Evolutionary conservation across 139 green algal species (phyloP).

Genomic region (Chlamydomonas incerta): DNA sequence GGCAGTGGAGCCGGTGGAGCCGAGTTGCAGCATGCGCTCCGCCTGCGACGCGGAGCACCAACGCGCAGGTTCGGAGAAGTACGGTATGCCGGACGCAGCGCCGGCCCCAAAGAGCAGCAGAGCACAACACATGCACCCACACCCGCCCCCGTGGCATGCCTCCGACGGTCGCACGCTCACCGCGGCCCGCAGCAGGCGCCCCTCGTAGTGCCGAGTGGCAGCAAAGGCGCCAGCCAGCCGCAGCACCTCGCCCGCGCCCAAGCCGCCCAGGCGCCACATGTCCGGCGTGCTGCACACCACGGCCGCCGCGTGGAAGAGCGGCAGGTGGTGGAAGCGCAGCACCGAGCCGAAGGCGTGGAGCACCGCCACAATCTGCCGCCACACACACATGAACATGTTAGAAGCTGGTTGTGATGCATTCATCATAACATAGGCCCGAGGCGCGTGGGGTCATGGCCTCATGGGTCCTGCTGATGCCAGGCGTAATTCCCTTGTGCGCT

Average conservation of each 20-base stretch:
- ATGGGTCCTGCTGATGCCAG: background rate
- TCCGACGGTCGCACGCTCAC: background rate
- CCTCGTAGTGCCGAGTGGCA: conserved; percentile 24
- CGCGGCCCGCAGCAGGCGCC: background rate
- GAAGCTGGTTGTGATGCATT: too few relatives aligned
- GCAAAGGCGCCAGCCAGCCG: background rate
- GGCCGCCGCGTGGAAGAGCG: conserved; percentile 16
- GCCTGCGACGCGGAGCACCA: background rate
- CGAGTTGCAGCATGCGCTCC: conserved; percentile 1
- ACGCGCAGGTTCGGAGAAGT: background rate
- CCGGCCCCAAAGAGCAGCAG: background rate
- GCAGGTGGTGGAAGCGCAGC: conserved; percentile 32
- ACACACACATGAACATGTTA: background rate
- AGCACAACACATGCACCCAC: background rate
- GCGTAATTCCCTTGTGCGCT: too few relatives aligned
- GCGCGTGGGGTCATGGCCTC: too few relatives aligned
- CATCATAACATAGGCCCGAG: background rate
- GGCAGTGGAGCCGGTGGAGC: background rate
- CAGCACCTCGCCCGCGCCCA: conserved; percentile 15
- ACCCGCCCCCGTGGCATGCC: too few relatives aligned
- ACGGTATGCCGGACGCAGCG: background rate
- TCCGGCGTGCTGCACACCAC: conserved; percentile 6
- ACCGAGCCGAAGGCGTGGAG: conserved; percentile 7
- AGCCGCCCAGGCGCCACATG: background rate
- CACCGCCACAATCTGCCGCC: background rate